A percentile compares a stretch with the other conserved stretches of the same genome.
Conservation (phyloP, 2,329 filamentous ascomycete genomes). For the Diaporthe helianthi region DNA sequence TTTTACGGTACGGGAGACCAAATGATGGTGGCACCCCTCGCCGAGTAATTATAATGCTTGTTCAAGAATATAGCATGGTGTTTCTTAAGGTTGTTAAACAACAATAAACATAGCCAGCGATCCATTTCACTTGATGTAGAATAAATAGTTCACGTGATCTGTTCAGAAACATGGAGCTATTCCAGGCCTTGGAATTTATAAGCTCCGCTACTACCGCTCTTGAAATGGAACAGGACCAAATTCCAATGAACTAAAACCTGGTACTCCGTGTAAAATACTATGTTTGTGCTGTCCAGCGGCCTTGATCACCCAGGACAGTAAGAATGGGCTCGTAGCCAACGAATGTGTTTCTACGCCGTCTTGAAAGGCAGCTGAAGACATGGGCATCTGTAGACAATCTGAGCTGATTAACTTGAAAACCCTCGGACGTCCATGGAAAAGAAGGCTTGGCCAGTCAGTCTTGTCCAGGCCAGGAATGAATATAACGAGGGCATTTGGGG, state of each 20-base stretch:
- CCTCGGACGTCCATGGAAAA: too few relatives aligned
- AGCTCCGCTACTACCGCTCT: too few relatives aligned
- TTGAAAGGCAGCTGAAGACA: too few relatives aligned
- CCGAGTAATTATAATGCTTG: not conserved
- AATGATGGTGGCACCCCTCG: not conserved
- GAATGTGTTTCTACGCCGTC: not conserved
- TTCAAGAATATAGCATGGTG: conserved; percentile 26
- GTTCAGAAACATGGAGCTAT: not conserved
- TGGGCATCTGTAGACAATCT: not conserved
- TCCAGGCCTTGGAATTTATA: not conserved
- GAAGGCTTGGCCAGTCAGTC: too few relatives aligned
- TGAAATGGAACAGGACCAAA: not conserved
- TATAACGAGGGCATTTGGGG: not conserved
- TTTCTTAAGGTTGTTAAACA: conserved; percentile 7
- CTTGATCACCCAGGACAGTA: not conserved
- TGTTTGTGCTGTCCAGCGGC: not conserved
- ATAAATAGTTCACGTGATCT: not conserved
- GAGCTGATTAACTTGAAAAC: not conserved
- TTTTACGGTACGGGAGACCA: not conserved
- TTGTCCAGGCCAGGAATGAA: not conserved
- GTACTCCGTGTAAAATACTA: not conserved
- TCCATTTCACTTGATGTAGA: not conserved
- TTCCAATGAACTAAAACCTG: not conserved
- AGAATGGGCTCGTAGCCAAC: too few relatives aligned
- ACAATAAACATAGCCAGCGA: not conserved